A percentile compares a stretch with the other conserved stretches of the same genome.
Conservation (phyloP, 768 basidiomycete genomes). For the Trametes sanguinea region DNA sequence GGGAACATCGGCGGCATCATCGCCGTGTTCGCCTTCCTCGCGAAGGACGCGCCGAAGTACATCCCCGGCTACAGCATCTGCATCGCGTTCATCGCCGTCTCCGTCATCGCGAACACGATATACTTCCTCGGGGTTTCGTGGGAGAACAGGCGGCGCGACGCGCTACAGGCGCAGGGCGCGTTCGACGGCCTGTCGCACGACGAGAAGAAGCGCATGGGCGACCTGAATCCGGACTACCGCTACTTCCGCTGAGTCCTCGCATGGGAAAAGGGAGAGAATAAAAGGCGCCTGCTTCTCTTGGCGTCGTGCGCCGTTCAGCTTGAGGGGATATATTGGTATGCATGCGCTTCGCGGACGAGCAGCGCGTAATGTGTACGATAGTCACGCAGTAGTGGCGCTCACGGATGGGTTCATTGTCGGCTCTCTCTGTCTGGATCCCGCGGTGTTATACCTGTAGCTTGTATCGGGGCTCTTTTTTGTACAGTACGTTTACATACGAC, state of each 20-base stretch:
- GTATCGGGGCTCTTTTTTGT: neutral
- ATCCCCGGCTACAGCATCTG: slow-evolving; percentile 31
- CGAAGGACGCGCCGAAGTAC: slow-evolving; percentile 32
- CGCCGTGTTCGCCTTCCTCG: slow-evolving; percentile 32
- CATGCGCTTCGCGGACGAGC: neutral
- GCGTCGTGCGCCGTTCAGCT: neutral
- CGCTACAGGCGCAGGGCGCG: slow-evolving; percentile 11
- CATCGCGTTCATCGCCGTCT: slow-evolving; percentile 31
- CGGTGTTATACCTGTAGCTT: slow-evolving; percentile 8
- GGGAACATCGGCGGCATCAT: slow-evolving; percentile 35
- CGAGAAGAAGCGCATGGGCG: slow-evolving; percentile 28
- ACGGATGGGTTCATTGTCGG: neutral
- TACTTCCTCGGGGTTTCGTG: slow-evolving; percentile 28
- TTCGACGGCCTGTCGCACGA: slow-evolving; percentile 18
- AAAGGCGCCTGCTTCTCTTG: neutral
- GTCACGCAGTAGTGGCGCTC: neutral
- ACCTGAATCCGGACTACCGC: slow-evolving; percentile 30
- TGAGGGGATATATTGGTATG: slow-evolving; percentile 4
- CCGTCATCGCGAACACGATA: slow-evolving; percentile 23
- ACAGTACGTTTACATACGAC: slow-evolving; percentile 1
- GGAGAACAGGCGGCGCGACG: slow-evolving; percentile 27
- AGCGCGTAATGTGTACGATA: slow-evolving; percentile 18
- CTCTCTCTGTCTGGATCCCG: neutral
- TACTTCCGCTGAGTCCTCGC: slow-evolving; percentile 21
- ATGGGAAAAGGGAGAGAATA: too few relatives aligned